Percentiles rank a stretch among this genome's conserved stretches.
Evolutionary conservation across 2,329 filamentous ascomycete species (phyloP).

Genomic region (Fusarium domesticum): DNA sequence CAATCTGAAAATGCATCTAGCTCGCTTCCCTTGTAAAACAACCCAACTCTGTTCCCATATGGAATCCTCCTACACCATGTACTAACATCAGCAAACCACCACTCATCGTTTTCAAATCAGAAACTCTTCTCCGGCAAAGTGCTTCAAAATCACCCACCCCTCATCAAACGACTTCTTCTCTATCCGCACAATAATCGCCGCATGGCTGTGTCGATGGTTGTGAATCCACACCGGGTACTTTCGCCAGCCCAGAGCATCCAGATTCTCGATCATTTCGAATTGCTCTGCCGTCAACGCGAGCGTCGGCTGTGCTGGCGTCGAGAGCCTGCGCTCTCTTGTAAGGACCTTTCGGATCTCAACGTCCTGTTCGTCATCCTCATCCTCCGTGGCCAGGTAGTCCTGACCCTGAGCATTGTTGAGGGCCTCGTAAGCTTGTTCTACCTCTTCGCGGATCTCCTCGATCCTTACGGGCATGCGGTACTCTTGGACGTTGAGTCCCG

Average conservation of each 20-base stretch:
- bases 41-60: no score
- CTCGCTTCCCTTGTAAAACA: no score
- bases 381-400: constrained; percentile 64
- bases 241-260: constrained; percentile 65
- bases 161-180: constrained; percentile 68
- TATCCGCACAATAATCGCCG: constrained; percentile 80
- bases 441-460: constrained; percentile 69
- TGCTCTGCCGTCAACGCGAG: constrained; percentile 77
- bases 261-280: constrained; percentile 76
- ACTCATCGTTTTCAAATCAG: no score
- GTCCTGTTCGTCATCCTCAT: constrained; percentile 40
- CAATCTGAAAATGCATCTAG: constrained; percentile 4
- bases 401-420: constrained; percentile 66
- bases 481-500: constrained; percentile 62
- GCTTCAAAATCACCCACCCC: constrained; percentile 71
- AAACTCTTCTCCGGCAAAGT: constrained; percentile 80
- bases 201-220: constrained; percentile 77
- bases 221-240: constrained; percentile 73
- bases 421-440: constrained; percentile 75
- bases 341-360: constrained; percentile 42
- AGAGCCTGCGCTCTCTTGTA: constrained; percentile 41
- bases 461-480: constrained; percentile 77
- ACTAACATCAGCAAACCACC: neutral
- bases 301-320: constrained; percentile 56
- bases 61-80: constrained; percentile 1